Percentiles rank a stretch among this genome's conserved stretches.
These are phyloP conservation scores for Flueggea neowawraea DNA, from an alignment of 441 rosid genomes.

Conservation along the genomic window DNA sequence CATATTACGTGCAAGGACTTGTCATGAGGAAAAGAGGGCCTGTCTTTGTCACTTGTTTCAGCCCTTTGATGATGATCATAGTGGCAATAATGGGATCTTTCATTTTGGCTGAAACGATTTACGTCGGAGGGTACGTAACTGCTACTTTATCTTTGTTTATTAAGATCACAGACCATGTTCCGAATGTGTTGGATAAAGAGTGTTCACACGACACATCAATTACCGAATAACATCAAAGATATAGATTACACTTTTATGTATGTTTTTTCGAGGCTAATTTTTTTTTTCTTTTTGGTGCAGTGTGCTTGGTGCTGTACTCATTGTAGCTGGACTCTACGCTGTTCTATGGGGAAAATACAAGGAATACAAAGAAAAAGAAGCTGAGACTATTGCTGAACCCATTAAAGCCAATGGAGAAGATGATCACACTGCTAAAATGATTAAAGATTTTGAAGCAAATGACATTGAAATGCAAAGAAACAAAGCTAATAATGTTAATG, in stretches of 20 bases:
- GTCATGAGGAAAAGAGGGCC: conserved; percentile 57
- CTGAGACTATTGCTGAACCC: conserved; percentile 32
- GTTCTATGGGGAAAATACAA: conserved; percentile 82
- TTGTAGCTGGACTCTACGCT: conserved; percentile 63
- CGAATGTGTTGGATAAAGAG: no score
- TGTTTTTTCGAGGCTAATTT: no score
- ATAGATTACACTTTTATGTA: no score
- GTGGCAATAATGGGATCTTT: conserved; percentile 67
- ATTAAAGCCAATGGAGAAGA: neutral
- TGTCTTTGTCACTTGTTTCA: conserved; percentile 56
- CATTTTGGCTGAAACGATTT: conserved; percentile 49
- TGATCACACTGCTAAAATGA: neutral
- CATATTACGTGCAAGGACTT: conserved; percentile 59
- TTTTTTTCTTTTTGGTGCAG: conserved; percentile 27
- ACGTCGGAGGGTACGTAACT: conserved; percentile 38
- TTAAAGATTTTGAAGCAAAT: conserved; percentile 42
- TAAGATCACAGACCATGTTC: no score
- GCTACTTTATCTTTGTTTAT: neutral
- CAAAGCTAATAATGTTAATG: conserved; percentile 22
- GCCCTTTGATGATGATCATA: conserved; percentile 66
- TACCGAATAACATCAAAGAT: no score
- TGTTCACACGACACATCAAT: no score
- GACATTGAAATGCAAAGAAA: conserved; percentile 29
- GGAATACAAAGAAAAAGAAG: conserved; percentile 31
- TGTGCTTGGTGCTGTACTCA: conserved; percentile 49